Evolutionary conservation across 1,139 yeast species (phyloP), one percentile per base, ranked within the genome.

Genomic region (Diutina sp.): DNA sequence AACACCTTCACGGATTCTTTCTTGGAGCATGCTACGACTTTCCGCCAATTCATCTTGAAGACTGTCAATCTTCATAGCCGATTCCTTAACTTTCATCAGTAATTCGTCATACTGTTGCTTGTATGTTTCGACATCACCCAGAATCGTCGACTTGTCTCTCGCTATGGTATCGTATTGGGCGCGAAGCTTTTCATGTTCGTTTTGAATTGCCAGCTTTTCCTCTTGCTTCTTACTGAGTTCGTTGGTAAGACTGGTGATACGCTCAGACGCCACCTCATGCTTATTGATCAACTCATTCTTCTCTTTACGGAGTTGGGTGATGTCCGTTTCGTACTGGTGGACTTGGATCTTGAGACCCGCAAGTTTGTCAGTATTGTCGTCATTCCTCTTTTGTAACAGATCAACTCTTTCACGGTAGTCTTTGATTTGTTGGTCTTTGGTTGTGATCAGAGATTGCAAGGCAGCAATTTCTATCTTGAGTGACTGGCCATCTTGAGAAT

Each of bases 21-120:
- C 97, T 64, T 85, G 93, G 8, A 91, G 70, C 67, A 84, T 76
- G 52, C 80, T 78, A 59, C 90, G 80, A 5, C 88, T 75, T 58
- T 91, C 98, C 9, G 80, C 73, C 16, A 91, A 69, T 64, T 91
- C 97, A 58, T 90, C 96, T 62, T 88, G 91, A 55, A 91, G 69
- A 2, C 83, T 78, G 58, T 88, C 93, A 35, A 81, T 74, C 60
- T 81, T 78, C 57, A 75, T 74, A 44, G 77, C 76, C 4, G 84
- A 74, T 63, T 91, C 98, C 60, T 80, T 80, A 44, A 85, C 70
- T 57, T 86, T 82, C 79, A 86, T 79, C 6, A 76, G 69, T 56
- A 90, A 69, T 65, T 91, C 98, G 55, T 90, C 96, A 58, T 85
- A 81, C 67, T 90, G 95, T 60, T 84, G 84, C 62, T 80, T 84